phyloP scores from a whole-genome alignment of 257 asterid genomes.

The Buddleja alternifolia region DNA sequence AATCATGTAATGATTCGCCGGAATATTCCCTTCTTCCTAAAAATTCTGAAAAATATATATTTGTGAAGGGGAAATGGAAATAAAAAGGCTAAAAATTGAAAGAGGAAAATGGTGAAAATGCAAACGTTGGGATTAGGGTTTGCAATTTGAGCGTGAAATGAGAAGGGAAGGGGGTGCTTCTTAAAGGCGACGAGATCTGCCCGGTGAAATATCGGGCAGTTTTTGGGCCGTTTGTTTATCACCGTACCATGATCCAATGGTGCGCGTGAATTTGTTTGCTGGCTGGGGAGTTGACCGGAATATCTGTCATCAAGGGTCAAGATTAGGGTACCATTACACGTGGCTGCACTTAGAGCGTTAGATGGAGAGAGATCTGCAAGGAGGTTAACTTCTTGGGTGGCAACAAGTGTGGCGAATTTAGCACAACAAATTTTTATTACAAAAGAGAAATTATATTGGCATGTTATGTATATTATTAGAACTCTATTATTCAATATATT shows the following conservation, averaged over 20 bases:
- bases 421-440: slow-evolving; percentile 12
- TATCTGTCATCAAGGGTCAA: slow-evolving; percentile 57
- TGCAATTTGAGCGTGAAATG: slow-evolving; percentile 71
- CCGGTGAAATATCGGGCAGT: slow-evolving; percentile 73
- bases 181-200: slow-evolving; percentile 95
- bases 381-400: slow-evolving; percentile 36
- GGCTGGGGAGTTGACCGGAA: slow-evolving; percentile 75
- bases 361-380: slow-evolving; percentile 34
- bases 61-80: neutral
- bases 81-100: neutral
- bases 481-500: too few relatives aligned
- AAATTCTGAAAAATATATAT: neutral
- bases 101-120: neutral
- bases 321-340: slow-evolving; percentile 44
- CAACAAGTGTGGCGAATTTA: slow-evolving; percentile 52
- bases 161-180: slow-evolving; percentile 54
- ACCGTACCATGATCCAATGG: slow-evolving; percentile 47
- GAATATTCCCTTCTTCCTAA: neutral
- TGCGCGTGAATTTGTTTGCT: slow-evolving; percentile 45
- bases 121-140: slow-evolving; percentile 49
- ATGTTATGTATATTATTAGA: too few relatives aligned
- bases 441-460: too few relatives aligned
- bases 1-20: slow-evolving; percentile 50
- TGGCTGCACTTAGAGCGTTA: slow-evolving; percentile 24
- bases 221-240: slow-evolving; percentile 37